phyloP scores from a whole-genome alignment of 2,329 filamentous ascomycete genomes.

The Gnomoniopsis smithogilvyi region DNA sequence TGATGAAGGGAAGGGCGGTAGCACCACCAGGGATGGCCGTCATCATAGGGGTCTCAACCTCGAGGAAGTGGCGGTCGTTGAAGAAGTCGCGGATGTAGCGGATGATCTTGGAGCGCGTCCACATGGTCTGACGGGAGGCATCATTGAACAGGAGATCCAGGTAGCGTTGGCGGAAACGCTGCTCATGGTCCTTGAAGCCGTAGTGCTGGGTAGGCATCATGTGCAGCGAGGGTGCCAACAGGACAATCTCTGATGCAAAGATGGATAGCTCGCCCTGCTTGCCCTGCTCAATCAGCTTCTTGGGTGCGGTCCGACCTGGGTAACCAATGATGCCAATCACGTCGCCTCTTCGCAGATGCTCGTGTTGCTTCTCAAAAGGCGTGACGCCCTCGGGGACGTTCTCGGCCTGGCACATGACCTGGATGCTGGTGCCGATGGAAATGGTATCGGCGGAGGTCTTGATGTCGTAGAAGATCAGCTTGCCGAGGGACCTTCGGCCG shows the following conservation, averaged over 20 bases:
- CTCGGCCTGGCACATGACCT: constrained; percentile 89
- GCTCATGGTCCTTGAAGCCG: constrained; percentile 93
- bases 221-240: constrained; percentile 89
- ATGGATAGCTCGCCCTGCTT: constrained; percentile 90
- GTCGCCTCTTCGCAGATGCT: constrained; percentile 85
- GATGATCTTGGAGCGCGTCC: constrained; percentile 83
- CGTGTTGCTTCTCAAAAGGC: constrained; percentile 83
- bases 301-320: constrained; percentile 81
- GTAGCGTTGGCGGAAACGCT: constrained; percentile 88
- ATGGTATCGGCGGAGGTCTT: constrained; percentile 50
- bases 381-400: constrained; percentile 63
- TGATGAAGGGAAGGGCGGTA: constrained; percentile 91
- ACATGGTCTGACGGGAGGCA: constrained; percentile 75
- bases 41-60: constrained; percentile 98
- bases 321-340: constrained; percentile 86
- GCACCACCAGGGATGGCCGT: constrained; percentile 93
- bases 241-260: constrained; percentile 80
- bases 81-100: constrained; percentile 87
- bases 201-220: constrained; percentile 87
- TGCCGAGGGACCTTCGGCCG: constrained; percentile 79
- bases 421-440: constrained; percentile 71
- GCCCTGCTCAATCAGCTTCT: constrained; percentile 76
- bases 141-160: constrained; percentile 98
- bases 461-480: constrained; percentile 90
- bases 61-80: constrained; percentile 81